Conservation (phyloP, 176 grass and related monocot species). For the Eragrostis curvula region DNA sequence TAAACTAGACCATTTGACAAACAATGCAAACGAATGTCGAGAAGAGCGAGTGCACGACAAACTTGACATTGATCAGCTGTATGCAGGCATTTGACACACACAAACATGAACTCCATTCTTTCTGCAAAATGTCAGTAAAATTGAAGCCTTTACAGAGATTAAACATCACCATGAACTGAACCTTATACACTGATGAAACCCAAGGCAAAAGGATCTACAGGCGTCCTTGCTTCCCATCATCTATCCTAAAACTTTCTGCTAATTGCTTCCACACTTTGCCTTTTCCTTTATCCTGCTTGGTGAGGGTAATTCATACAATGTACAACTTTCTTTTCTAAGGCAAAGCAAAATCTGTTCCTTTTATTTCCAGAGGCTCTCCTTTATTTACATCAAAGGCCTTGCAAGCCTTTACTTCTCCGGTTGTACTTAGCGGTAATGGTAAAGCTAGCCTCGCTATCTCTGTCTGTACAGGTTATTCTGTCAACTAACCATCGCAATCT, state of each 20-base stretch:
- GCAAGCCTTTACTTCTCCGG: constrained; percentile 46
- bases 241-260: constrained; percentile 64
- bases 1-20: not conserved
- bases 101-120: constrained; percentile 38
- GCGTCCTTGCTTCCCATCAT: constrained; percentile 70
- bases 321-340: constrained; percentile 67
- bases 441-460: constrained; percentile 85
- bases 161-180: constrained; percentile 42
- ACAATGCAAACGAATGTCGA: not conserved
- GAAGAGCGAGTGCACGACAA: not conserved
- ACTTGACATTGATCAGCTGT: not conserved
- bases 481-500: constrained; percentile 46
- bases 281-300: constrained; percentile 48
- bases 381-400: constrained; percentile 94
- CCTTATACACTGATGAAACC: constrained; percentile 65
- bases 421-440: constrained; percentile 58
- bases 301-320: constrained; percentile 61
- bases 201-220: constrained; percentile 81
- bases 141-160: constrained; percentile 47
- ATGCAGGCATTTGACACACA: constrained; percentile 18
- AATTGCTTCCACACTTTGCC: constrained; percentile 43
- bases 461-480: constrained; percentile 93
- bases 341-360: constrained; percentile 60
- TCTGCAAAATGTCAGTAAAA: constrained; percentile 45
- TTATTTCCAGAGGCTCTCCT: constrained; percentile 79